phyloP scores from a whole-genome alignment of 2,329 filamentous ascomycete species.

The Fusarium kyushuense region DNA sequence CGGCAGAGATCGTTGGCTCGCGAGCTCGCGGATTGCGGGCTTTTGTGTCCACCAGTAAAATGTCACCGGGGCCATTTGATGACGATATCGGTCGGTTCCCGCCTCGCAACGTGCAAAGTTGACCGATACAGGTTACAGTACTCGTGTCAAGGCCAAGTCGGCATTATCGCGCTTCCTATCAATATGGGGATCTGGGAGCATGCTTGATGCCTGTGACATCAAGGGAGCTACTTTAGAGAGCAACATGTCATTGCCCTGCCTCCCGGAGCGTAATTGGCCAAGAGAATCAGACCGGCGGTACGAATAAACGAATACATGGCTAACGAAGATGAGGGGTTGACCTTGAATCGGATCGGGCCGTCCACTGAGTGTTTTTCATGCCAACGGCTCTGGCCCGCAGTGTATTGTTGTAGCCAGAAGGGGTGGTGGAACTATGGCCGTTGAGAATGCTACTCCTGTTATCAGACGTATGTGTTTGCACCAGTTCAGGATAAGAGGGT shows the following conservation, averaged over 20 bases:
- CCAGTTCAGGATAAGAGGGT: slow-evolving; percentile 21
- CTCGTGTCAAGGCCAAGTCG: slow-evolving; percentile 24
- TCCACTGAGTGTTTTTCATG: slow-evolving; percentile 38
- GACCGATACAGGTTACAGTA: slow-evolving; percentile 28
- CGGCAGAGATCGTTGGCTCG: slow-evolving; percentile 37
- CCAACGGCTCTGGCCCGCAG: slow-evolving; percentile 35
- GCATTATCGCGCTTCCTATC: slow-evolving; percentile 24
- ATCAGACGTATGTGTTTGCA: slow-evolving; percentile 36
- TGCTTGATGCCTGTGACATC: slow-evolving; percentile 16
- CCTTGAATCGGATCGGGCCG: slow-evolving; percentile 49
- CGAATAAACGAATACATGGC: slow-evolving; percentile 42
- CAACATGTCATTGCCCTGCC: slow-evolving; percentile 32
- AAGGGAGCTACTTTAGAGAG: slow-evolving; percentile 10
- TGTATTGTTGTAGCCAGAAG: slow-evolving; percentile 37
- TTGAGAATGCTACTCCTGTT: slow-evolving; percentile 34
- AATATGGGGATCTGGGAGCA: slow-evolving; percentile 14
- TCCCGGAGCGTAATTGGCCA: slow-evolving; percentile 16
- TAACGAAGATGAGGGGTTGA: slow-evolving; percentile 37
- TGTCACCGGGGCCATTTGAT: slow-evolving; percentile 33
- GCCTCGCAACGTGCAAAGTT: slow-evolving; percentile 29
- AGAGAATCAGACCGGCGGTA: slow-evolving; percentile 23
- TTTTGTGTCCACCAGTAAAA: slow-evolving; percentile 43
- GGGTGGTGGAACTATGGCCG: slow-evolving; percentile 44
- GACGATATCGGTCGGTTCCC: slow-evolving; percentile 36
- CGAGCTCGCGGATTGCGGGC: slow-evolving; percentile 33